These are phyloP conservation scores for Hapsidospora chrysogenum DNA, from an alignment of 495 filamentous ascomycete species.

Conservation along the genomic window DNA sequence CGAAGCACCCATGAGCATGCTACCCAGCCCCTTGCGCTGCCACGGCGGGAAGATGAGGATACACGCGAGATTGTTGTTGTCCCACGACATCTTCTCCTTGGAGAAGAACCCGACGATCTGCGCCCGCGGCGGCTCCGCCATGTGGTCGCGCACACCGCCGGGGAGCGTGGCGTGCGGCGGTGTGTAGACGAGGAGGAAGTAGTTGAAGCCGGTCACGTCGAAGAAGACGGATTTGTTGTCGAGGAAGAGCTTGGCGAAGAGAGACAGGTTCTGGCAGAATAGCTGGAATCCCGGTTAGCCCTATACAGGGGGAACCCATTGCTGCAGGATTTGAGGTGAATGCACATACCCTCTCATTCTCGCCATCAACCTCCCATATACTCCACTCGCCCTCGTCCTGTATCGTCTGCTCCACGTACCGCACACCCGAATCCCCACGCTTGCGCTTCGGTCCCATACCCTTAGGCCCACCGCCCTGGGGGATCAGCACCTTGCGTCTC, in stretches of 20 bases:
- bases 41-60: slow-evolving; percentile 94
- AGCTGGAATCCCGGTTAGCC: slow-evolving; percentile 32
- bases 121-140: slow-evolving; percentile 8
- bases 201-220: slow-evolving; percentile 86
- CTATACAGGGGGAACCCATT: slow-evolving; percentile 2
- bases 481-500: slow-evolving; percentile 13
- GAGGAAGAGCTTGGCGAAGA: slow-evolving; percentile 95
- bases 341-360: slow-evolving; percentile 48
- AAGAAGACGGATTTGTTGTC: slow-evolving; percentile 98
- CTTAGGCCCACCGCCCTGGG: slow-evolving; percentile 6
- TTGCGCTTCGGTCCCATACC: slow-evolving; percentile 26
- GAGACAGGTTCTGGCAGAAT: slow-evolving; percentile 85
- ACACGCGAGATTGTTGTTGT: slow-evolving; percentile 94
- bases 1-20: slow-evolving; percentile 78
- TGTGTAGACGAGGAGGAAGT: slow-evolving; percentile 70
- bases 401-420: slow-evolving; percentile 44
- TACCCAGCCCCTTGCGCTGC: slow-evolving; percentile 76
- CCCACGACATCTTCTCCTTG: slow-evolving; percentile 97
- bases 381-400: slow-evolving; percentile 35
- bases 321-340: neutral
- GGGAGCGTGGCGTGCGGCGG: slow-evolving; percentile 22
- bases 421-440: slow-evolving; percentile 14
- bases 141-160: neutral
- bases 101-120: slow-evolving; percentile 90
- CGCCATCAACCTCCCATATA: slow-evolving; percentile 87